These are phyloP conservation scores for Tetrapyrgos nigripes DNA, from an alignment of 1,284 basidiomycete genomes.

Conservation along the genomic window DNA sequence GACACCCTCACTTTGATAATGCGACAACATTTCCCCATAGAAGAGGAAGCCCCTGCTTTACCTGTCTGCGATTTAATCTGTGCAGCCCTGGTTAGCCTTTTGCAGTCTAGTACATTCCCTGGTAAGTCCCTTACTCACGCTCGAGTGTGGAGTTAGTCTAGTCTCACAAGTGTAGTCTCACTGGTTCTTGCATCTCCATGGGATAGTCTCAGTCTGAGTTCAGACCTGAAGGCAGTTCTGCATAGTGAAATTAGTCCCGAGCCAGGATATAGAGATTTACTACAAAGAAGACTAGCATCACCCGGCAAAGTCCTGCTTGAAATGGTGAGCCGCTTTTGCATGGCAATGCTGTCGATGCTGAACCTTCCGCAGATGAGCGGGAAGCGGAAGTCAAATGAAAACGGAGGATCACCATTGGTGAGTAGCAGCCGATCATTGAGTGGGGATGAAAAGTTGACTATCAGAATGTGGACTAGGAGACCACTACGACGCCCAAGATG, in stretches of 20 bases:
- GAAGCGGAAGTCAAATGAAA: neutral
- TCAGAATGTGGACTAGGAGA: neutral
- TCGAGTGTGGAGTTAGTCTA: neutral
- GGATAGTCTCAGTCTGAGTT: conserved; percentile 48
- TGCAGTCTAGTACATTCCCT: conserved; percentile 32
- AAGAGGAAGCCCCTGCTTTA: conserved; percentile 56
- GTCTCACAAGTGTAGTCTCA: conserved; percentile 26
- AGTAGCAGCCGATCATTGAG: neutral
- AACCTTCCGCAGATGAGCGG: neutral
- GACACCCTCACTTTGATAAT: conserved; percentile 55
- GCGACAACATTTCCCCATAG: conserved; percentile 44
- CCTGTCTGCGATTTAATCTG: conserved; percentile 56
- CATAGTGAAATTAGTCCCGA: neutral
- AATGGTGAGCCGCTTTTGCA: conserved; percentile 5
- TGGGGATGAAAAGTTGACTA: neutral
- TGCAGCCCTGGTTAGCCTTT: conserved; percentile 48
- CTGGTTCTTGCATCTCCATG: conserved; percentile 53
- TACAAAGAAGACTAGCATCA: conserved; percentile 7
- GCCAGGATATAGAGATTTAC: neutral
- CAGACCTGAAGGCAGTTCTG: conserved; percentile 20
- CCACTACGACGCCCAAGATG: neutral
- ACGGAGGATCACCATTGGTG: neutral
- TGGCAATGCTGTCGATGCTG: neutral
- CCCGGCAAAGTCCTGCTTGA: conserved; percentile 10
- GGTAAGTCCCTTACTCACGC: conserved; percentile 35